Conservation (phyloP, 2,329 filamentous ascomycete genomes). For the Fusarium longipes region DNA sequence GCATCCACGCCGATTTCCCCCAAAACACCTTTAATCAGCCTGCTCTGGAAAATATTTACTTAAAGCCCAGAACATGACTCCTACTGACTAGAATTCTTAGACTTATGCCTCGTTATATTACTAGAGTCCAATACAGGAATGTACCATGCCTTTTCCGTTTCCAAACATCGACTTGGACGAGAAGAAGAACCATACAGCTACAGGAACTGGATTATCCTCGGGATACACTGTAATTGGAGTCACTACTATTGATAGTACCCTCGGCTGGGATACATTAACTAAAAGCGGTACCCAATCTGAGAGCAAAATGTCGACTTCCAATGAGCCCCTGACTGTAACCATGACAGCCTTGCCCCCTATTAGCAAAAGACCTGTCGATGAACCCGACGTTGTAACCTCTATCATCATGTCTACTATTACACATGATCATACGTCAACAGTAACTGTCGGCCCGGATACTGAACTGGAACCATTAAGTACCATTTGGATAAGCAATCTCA, state of each 20-base stretch:
- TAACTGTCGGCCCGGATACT: not conserved
- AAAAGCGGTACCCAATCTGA: not conserved
- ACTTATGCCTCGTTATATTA: no score
- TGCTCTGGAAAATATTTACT: conserved; percentile 2
- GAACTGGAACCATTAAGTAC: not conserved
- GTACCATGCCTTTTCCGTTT: not conserved
- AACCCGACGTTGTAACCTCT: not conserved
- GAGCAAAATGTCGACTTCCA: not conserved
- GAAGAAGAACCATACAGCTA: not conserved
- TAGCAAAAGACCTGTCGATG: not conserved
- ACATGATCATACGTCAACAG: not conserved
- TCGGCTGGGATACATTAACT: not conserved
- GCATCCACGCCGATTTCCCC: not conserved
- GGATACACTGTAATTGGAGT: not conserved
- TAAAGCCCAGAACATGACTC: no score
- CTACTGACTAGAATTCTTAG: accelerated
- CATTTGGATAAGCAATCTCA: not conserved
- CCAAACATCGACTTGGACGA: not conserved
- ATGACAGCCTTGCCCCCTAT: not conserved
- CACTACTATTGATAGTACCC: not conserved
- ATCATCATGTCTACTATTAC: not conserved
- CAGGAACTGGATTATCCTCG: not conserved
- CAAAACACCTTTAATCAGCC: conserved; percentile 19
- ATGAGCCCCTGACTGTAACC: not conserved
- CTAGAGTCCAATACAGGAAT: no score